A percentile compares a stretch with the other conserved stretches of the same genome.
Conservation (phyloP, 345 rosid species). For the Populus ilicifolia region DNA sequence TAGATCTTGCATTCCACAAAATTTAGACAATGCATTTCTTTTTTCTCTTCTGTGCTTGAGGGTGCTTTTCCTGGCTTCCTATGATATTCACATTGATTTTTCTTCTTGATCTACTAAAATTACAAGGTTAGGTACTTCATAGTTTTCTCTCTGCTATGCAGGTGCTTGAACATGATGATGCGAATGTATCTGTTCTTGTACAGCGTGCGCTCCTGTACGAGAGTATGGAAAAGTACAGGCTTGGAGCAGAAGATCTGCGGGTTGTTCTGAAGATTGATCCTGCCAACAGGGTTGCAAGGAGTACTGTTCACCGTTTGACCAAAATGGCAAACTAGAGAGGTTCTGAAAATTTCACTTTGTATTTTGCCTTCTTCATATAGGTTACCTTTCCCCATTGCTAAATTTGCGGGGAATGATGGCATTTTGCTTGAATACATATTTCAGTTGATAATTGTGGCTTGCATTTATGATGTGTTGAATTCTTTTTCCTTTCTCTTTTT, state of each 20-base stretch:
- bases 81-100: neutral
- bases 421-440: constrained; percentile 4
- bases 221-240: constrained; percentile 97
- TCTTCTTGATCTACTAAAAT: neutral
- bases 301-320: constrained; percentile 87
- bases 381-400: constrained; percentile 5
- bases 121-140: neutral
- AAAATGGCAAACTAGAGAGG: constrained; percentile 61
- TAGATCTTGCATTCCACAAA: no score
- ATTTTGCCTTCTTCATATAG: neutral
- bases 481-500: neutral
- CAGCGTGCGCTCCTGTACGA: constrained; percentile 95
- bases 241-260: constrained; percentile 95
- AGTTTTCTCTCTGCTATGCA: constrained; percentile 23
- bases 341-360: neutral
- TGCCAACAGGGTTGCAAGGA: constrained; percentile 78
- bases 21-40: neutral
- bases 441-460: neutral
- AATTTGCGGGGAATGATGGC: constrained; percentile 5
- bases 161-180: constrained; percentile 72
- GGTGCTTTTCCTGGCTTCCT: neutral
- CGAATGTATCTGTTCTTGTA: constrained; percentile 66
- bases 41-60: neutral
- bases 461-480: neutral
- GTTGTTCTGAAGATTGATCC: constrained; percentile 91